Evolutionary conservation across 257 asterid species (phyloP).

Genomic region (Solanum ossicruentum): DNA sequence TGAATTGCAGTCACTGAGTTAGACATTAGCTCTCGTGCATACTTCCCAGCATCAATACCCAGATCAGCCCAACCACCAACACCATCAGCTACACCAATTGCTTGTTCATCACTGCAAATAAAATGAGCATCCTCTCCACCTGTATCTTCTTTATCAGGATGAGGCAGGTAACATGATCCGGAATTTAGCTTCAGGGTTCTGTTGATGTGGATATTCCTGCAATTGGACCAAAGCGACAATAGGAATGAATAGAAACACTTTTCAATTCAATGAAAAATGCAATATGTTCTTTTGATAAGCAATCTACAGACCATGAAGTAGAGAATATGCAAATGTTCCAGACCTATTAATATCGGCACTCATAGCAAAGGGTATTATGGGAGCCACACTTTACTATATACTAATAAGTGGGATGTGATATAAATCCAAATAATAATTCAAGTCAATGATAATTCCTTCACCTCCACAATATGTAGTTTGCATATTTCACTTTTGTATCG

Average conservation of each 20-base stretch:
- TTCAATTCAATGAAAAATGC: not conserved
- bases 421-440: not conserved
- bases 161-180: slow-evolving; percentile 87
- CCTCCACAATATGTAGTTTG: not conserved
- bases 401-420: not conserved
- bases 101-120: slow-evolving; percentile 65
- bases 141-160: slow-evolving; percentile 96
- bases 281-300: not conserved
- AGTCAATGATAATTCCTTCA: not conserved
- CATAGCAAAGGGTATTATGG: not conserved
- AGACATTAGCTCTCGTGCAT: slow-evolving; percentile 92
- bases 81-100: slow-evolving; percentile 97
- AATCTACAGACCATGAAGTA: not conserved
- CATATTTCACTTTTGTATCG: not conserved
- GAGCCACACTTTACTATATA: not conserved
- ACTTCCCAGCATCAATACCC: slow-evolving; percentile 74
- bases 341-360: not conserved
- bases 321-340: not conserved
- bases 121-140: slow-evolving; percentile 99
- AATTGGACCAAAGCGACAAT: not conserved
- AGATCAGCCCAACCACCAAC: slow-evolving; percentile 98
- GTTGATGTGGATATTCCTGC: slow-evolving; percentile 36
- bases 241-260: not conserved
- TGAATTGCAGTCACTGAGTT: slow-evolving; percentile 64
- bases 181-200: slow-evolving; percentile 70